phyloP scores from a whole-genome alignment of 225 moss, liverwort and hornwort species.

The Thuidium tamariscinum region DNA sequence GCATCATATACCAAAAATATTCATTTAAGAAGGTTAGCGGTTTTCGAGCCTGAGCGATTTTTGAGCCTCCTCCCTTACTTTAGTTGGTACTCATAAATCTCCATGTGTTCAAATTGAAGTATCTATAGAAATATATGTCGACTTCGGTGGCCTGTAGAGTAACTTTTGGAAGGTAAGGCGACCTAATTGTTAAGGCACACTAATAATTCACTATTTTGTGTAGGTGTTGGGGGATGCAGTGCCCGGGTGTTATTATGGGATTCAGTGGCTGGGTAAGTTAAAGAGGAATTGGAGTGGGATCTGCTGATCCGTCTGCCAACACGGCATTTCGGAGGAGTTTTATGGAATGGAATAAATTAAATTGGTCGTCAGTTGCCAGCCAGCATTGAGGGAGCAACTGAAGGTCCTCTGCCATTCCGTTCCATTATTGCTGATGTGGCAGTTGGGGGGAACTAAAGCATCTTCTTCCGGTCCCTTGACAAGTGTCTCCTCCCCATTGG shows the following conservation, averaged over 20 bases:
- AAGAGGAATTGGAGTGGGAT: neutral
- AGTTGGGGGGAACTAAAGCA: neutral
- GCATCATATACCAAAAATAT: no score
- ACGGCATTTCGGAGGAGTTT: neutral
- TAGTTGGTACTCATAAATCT: no score
- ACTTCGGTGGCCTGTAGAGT: no score
- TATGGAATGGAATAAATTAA: neutral
- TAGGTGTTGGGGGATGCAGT: neutral
- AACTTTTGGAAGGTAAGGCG: no score
- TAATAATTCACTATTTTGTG: no score
- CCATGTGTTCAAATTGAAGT: no score
- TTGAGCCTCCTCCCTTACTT: no score
- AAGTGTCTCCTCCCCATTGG: neutral
- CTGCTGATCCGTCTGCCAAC: neutral
- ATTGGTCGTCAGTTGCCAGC: neutral
- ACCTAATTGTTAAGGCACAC: no score
- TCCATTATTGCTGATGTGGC: slow-evolving; percentile 19
- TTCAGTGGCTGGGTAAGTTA: neutral
- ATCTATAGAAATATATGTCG: no score
- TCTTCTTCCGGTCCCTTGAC: neutral
- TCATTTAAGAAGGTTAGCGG: no score
- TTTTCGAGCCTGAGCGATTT: no score
- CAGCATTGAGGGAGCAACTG: neutral
- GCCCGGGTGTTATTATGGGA: neutral
- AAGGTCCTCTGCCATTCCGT: neutral